These are phyloP conservation scores for Pachysandra terminalis DNA, from an alignment of 164 flowering plant species.

Conservation along the genomic window DNA sequence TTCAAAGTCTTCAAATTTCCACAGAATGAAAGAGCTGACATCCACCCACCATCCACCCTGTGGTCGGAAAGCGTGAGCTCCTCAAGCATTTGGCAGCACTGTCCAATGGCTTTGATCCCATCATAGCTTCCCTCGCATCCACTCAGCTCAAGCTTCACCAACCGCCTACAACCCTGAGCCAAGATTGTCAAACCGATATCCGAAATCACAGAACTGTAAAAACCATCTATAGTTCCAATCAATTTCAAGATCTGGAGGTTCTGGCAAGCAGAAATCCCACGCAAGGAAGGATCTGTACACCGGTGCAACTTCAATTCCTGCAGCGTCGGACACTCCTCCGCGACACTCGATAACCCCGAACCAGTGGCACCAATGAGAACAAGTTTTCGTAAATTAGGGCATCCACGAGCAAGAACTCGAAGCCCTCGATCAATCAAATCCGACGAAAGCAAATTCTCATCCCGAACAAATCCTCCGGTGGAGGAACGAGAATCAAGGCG, in stretches of 20 bases:
- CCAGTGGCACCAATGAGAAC: constrained; percentile 57
- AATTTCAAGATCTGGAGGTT: constrained; percentile 79
- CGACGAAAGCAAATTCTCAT: constrained; percentile 31
- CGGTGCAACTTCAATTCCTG: constrained; percentile 84
- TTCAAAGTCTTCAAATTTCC: constrained; percentile 82
- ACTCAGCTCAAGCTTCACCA: constrained; percentile 80
- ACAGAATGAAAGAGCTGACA: constrained; percentile 66
- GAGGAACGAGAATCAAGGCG: constrained; percentile 34
- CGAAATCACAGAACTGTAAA: constrained; percentile 54
- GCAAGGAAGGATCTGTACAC: constrained; percentile 59
- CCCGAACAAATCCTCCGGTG: constrained; percentile 19
- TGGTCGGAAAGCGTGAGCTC: constrained; percentile 71
- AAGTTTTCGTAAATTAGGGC: constrained; percentile 66
- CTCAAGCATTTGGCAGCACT: constrained; percentile 88
- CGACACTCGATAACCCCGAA: constrained; percentile 55
- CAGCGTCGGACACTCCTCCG: constrained; percentile 64
- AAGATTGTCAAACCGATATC: constrained; percentile 88
- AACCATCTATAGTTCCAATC: constrained; percentile 57
- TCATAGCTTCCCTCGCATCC: constrained; percentile 96
- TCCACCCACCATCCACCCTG: constrained; percentile 91
- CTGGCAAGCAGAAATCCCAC: constrained; percentile 60
- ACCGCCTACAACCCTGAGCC: constrained; percentile 83
- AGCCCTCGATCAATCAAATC: constrained; percentile 56
- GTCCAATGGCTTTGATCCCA: constrained; percentile 88
- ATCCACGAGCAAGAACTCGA: constrained; percentile 49